Conservation (phyloP, 1,139 yeast genomes). For the Komagataea norvegica region DNA sequence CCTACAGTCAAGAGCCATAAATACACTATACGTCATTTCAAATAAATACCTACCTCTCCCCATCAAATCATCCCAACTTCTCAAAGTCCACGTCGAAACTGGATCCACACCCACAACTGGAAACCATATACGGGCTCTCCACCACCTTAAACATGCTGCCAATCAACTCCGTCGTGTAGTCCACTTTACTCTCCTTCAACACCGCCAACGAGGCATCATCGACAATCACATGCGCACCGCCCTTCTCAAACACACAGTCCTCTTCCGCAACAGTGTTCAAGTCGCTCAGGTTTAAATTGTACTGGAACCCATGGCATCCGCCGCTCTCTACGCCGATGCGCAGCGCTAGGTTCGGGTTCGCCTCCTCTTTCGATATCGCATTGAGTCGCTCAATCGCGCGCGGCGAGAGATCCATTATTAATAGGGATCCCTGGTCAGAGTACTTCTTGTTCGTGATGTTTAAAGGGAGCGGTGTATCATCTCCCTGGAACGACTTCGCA, state of each 20-base stretch:
- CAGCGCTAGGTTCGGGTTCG: slow-evolving; percentile 57
- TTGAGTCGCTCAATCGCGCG: slow-evolving; percentile 53
- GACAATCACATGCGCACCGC: slow-evolving; percentile 65
- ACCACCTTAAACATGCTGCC: slow-evolving; percentile 92
- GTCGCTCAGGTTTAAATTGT: slow-evolving; percentile 53
- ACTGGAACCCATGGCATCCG: slow-evolving; percentile 98
- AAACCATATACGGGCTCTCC: slow-evolving; percentile 84
- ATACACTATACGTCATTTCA: too few species aligned
- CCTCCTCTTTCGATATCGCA: slow-evolving; percentile 51
- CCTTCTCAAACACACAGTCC: slow-evolving; percentile 56
- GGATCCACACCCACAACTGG: slow-evolving; percentile 96
- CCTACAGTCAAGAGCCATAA: too few species aligned
- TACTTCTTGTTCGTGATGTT: slow-evolving; percentile 23
- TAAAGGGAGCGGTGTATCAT: slow-evolving; percentile 8
- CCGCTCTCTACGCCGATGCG: slow-evolving; percentile 90
- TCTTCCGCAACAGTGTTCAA: slow-evolving; percentile 36
- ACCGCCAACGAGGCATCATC: slow-evolving; percentile 81
- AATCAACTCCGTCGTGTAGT: slow-evolving; percentile 86
- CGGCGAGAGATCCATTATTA: slow-evolving; percentile 37
- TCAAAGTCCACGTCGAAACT: slow-evolving; percentile 66
- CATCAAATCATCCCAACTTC: slow-evolving; percentile 10
- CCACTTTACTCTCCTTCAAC: slow-evolving; percentile 80
- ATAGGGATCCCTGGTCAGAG: slow-evolving; percentile 24
- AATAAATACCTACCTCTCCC: background rate
- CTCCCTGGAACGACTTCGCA: slow-evolving; percentile 7